A percentile compares a stretch with the other conserved stretches of the same genome.
Conservation (phyloP, 495 filamentous ascomycete genomes). For the Neurospora pannonica region DNA sequence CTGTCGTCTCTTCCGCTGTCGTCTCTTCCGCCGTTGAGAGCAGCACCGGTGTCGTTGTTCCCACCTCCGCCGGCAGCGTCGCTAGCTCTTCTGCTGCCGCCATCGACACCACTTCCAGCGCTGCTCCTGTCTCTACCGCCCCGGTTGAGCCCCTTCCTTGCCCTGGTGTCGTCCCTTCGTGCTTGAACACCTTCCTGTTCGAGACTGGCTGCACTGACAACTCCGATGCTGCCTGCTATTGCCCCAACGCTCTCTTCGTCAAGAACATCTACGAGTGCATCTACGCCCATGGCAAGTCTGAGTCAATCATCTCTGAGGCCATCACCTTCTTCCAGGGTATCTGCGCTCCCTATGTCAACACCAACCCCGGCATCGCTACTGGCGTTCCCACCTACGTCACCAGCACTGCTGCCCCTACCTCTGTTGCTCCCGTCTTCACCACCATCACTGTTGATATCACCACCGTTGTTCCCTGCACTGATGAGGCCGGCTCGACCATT, state of each 20-base stretch:
- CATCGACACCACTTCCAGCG: slow-evolving; percentile 21
- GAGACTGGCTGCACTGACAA: slow-evolving; percentile 70
- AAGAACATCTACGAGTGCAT: slow-evolving; percentile 75
- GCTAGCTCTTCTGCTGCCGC: not conserved
- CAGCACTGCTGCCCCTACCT: slow-evolving; percentile 36
- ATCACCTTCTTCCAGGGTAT: slow-evolving; percentile 85
- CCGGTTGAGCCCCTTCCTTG: slow-evolving; percentile 44
- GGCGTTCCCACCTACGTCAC: slow-evolving; percentile 50
- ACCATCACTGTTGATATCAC: slow-evolving; percentile 50
- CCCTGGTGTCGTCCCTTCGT: slow-evolving; percentile 72
- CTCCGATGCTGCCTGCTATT: slow-evolving; percentile 78
- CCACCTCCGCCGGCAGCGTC: slow-evolving; percentile 6
- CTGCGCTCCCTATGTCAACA: slow-evolving; percentile 62
- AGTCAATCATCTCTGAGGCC: slow-evolving; percentile 57
- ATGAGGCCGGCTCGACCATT: slow-evolving; percentile 38
- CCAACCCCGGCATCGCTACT: slow-evolving; percentile 82
- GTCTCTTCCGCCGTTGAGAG: slow-evolving; percentile 1
- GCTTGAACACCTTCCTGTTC: slow-evolving; percentile 89
- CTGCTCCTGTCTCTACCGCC: slow-evolving; percentile 26
- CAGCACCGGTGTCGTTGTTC: slow-evolving; percentile 2
- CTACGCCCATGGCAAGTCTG: slow-evolving; percentile 59
- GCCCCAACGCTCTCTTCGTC: slow-evolving; percentile 66
- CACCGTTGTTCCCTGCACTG: slow-evolving; percentile 43
- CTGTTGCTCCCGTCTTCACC: slow-evolving; percentile 42
- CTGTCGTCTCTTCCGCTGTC: slow-evolving; percentile 4